Evolutionary conservation across 1,139 yeast genomes (phyloP), one percentile per base, ranked within the genome.

Genomic region (Geotrichum carabidarum): DNA sequence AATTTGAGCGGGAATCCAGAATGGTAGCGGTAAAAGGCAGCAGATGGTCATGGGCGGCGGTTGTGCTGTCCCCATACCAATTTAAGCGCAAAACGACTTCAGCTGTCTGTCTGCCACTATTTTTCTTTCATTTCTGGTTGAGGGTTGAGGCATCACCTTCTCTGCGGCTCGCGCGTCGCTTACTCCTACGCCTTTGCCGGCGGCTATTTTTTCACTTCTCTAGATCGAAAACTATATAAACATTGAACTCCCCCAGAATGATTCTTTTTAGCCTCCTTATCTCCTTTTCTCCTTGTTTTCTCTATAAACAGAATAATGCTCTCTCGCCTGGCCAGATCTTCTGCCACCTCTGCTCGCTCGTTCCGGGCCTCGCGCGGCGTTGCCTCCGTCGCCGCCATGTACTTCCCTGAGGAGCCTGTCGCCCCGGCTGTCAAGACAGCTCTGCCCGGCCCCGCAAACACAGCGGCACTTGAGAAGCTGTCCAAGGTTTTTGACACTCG

Each of bases 371-470:
- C 51, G 11, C 48, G 53, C 11, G 53, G 53, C 5, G 14, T 60
- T 30, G 63, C 70, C 40, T 64, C 71, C 12, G 63, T 65, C 42
- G 68, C 71, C 34, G 68, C 65, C 51, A 51, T 58, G 41, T 65
- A 62, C 57, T 73, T 71, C 73, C 90, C 91, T 55, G 65, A 74
- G 59, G 94, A 86, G 72, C 90, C 93, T 58, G 63, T 73, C 40
- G 78, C 71, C 44, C 94, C 94, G 45, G 64, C 67, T 9, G 74
- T 85, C 48, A 75, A 69, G 57, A 73, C 85, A 12, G 67, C 74
- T 11, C 72, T 83, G 59, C 91, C 91, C 45, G 91, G 93, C 44
- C 87, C 90, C 22, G 72, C 75, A 62, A 75, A 83, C 56, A 67
- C 74, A 63, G 76, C 71, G 40, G 74, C 69, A 27, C 70, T 80